Evolutionary conservation across 164 flowering plant species (phyloP), one percentile per base, ranked within the genome.

Genomic region (Macadamia tetraphylla): DNA sequence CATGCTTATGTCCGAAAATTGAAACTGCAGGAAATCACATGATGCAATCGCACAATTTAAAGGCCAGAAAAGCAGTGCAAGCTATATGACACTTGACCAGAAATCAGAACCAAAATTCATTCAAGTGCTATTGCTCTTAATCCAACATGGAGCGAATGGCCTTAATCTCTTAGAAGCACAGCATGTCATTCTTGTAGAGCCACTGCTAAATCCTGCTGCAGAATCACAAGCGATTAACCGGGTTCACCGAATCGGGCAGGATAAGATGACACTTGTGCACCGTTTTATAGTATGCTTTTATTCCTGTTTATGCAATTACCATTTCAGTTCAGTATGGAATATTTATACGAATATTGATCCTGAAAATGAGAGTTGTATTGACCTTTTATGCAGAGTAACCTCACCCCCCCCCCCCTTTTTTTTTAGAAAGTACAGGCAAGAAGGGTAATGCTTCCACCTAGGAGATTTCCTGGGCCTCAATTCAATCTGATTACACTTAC

Each of bases 191-290:
- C 89, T 94, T 60, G 84, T 90, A 40, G 98, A 94, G 77, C 98
- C 98, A 61, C 82, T 90, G 29, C 93, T 94, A 52, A 94, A 94
- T 79, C 98, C 98, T 29, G 96, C 98, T 31, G 90, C 83, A 53
- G 98, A 94, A 85, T 94, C 97, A 69, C 98, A 94, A 75, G 98
- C 97, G 61, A 86, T 91, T 62, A 88, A 89, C 79, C 71, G 98
- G 77, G 94, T 94, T 40, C 98, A 94, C 76, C 87, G 98, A 32
- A 85, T 91, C 68, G 98, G 97, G 60, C 98, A 94, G 79, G 77
- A 84, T 49, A 81, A 82, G 23, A 77, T 55, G 70, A 94, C 98
- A 1, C 83, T 87, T 18, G 90, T 94, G 65, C 98, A 94, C 80
- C 95, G 97, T 29, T 94, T 94, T 71, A 78, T 91, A 14, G 98